Evolutionary conservation across 148 eudicot genomes (phyloP).

Genomic region (Cornus florida): DNA sequence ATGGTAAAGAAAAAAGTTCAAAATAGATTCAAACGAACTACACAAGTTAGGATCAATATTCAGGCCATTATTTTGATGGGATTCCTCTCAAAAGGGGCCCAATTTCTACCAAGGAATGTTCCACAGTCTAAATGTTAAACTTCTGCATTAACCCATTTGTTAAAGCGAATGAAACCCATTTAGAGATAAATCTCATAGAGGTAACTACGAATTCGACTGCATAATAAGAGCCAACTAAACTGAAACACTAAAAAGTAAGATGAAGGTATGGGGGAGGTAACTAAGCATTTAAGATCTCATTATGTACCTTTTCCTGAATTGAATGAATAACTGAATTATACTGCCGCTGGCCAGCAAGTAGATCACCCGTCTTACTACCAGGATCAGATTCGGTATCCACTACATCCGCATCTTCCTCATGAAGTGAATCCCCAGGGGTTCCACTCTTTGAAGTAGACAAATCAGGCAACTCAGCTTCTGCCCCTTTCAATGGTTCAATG

Average conservation of each 20-base stretch:
- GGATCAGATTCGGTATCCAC: conserved; percentile 43
- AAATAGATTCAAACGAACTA: neutral
- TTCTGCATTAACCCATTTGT: neutral
- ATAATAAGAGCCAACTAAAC: neutral
- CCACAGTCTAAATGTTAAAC: neutral
- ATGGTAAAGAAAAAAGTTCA: neutral
- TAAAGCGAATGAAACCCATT: too few relatives aligned
- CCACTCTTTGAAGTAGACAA: conserved; percentile 37
- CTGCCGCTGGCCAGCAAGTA: conserved; percentile 94
- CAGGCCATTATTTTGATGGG: too few relatives aligned
- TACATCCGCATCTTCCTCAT: conserved; percentile 63
- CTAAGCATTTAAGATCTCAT: neutral
- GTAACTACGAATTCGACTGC: neutral
- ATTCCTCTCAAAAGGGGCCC: neutral
- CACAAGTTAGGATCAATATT: neutral
- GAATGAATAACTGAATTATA: conserved; percentile 97
- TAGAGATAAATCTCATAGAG: neutral
- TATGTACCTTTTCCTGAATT: conserved; percentile 90
- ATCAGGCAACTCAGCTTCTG: conserved; percentile 35
- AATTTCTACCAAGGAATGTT: neutral
- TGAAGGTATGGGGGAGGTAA: neutral
- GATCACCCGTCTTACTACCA: conserved; percentile 59
- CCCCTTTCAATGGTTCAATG: conserved; percentile 62
- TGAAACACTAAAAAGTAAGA: neutral
- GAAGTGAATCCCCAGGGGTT: conserved; percentile 44